Percentiles rank a stretch among this genome's conserved stretches.
Conservation (phyloP, 176 grass and related monocot species). For the Triticum aestivum region IWGSC_CS_RefSeq_v2.1 NC_057809.1:376863333-376863832, state of each 20-base stretch:
- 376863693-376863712: no score
- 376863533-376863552: not conserved
- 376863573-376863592: not conserved
- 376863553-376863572: not conserved
- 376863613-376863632: no score
- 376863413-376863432: slow-evolving; percentile 85
- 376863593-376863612: no score
- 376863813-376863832: no score
- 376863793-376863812: not conserved
- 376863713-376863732: no score
- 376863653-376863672: no score
- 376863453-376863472: slow-evolving; percentile 81
- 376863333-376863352: slow-evolving; percentile 46
- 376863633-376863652: no score
- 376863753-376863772: no score
- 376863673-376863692: no score
- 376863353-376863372: slow-evolving; percentile 48
- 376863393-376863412: slow-evolving; percentile 93
- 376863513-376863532: slow-evolving; percentile 22
- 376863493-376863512: slow-evolving; percentile 1
- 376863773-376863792: not conserved
- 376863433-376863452: slow-evolving; percentile 76
- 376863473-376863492: slow-evolving; percentile 75
- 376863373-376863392: slow-evolving; percentile 95
- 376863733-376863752: no score